Evolutionary conservation across 2,329 filamentous ascomycete genomes (phyloP).

Genomic region (Paramyrothecium sp.): DNA sequence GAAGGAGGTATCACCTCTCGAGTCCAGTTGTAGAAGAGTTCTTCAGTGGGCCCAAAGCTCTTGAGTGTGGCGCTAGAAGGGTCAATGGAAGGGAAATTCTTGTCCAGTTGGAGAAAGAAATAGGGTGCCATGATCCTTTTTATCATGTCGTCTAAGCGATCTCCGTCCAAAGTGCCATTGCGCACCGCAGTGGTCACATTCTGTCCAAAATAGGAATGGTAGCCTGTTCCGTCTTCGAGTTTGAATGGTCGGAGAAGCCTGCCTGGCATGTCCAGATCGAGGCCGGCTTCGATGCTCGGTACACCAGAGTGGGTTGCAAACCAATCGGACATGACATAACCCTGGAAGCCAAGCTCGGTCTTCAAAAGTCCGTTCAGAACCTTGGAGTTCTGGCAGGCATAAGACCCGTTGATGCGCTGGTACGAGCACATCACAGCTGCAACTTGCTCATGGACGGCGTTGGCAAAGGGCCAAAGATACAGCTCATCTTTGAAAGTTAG

Average conservation of each 20-base stretch:
- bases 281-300: not conserved
- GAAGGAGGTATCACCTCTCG: not conserved
- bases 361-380: slow-evolving; percentile 64
- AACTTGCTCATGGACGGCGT: slow-evolving; percentile 65
- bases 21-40: not conserved
- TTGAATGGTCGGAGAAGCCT: not conserved
- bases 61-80: not conserved
- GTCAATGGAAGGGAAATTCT: not conserved
- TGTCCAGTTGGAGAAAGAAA: slow-evolving; percentile 47
- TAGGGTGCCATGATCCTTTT: slow-evolving; percentile 44
- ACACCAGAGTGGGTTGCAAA: slow-evolving; percentile 48
- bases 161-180: not conserved
- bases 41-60: not conserved
- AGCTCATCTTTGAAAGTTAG: not conserved
- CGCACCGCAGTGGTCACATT: not conserved
- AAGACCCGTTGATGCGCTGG: slow-evolving; percentile 69
- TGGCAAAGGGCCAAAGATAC: slow-evolving; percentile 53
- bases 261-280: slow-evolving; percentile 1
- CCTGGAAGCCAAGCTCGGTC: slow-evolving; percentile 73
- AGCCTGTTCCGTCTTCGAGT: not conserved
- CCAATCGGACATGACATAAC: slow-evolving; percentile 64
- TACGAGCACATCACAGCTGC: slow-evolving; percentile 72
- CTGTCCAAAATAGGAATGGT: not conserved
- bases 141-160: not conserved
- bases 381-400: slow-evolving; percentile 63